A percentile compares a stretch with the other conserved stretches of the same genome.
phyloP scores from a whole-genome alignment of 2,329 filamentous ascomycete genomes.

The Talaromyces sp. region DNA sequence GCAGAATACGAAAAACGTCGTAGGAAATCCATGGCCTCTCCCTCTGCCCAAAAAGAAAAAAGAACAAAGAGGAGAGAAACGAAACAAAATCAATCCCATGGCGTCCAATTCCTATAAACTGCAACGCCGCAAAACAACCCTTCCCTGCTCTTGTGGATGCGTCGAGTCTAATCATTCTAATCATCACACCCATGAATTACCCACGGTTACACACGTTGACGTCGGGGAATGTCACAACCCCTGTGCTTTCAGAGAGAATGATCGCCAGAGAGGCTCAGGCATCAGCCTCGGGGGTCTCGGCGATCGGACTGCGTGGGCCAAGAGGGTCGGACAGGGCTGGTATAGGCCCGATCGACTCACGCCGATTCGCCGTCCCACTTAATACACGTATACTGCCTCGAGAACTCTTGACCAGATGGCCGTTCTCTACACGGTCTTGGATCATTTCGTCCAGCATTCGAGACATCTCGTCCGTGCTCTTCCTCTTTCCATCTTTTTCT shows the following conservation, averaged over 20 bases:
- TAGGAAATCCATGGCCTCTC: not conserved
- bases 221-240: not conserved
- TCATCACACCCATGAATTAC: not conserved
- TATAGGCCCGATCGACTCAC: constrained; percentile 18
- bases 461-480: constrained; percentile 87
- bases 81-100: not conserved
- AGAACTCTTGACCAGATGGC: constrained; percentile 61
- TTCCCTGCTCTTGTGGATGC: not conserved
- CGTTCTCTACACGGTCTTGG: constrained; percentile 74
- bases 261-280: not conserved
- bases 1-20: not conserved
- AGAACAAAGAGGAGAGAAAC: not conserved
- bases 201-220: not conserved
- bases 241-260: not conserved
- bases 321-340: not conserved
- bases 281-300: constrained; percentile 2
- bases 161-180: not conserved
- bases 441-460: constrained; percentile 96
- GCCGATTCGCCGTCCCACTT: constrained; percentile 28
- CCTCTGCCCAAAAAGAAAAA: not conserved
- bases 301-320: not conserved
- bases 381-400: constrained; percentile 63
- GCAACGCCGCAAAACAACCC: not conserved
- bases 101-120: not conserved
- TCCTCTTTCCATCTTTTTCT: constrained; percentile 49